These are phyloP conservation scores for Ogataea glucozyma DNA, from an alignment of 805 yeast species.

Conservation along the genomic window DNA sequence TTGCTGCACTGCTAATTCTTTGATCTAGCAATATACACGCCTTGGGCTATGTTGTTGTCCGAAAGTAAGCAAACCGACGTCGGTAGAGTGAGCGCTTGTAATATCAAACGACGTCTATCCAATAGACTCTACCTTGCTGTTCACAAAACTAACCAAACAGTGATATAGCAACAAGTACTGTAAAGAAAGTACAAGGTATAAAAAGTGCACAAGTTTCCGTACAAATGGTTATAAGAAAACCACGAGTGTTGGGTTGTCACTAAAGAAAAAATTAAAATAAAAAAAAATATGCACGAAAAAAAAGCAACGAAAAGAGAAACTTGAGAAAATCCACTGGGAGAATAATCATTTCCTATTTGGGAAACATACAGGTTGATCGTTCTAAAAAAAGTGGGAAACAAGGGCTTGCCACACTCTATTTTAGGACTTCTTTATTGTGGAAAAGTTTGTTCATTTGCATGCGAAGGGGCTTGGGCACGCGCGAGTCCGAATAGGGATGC, in stretches of 20 bases:
- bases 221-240: background rate
- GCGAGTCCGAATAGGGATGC: slow-evolving; percentile 3
- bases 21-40: slow-evolving; percentile 2
- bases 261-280: too few species aligned
- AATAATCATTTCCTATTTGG: slow-evolving; percentile 1
- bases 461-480: slow-evolving; percentile 1
- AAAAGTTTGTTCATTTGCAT: background rate
- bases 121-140: background rate
- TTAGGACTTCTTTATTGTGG: slow-evolving; percentile 1
- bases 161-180: background rate
- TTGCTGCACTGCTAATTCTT: background rate
- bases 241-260: slow-evolving; percentile 4
- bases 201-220: slow-evolving; percentile 5
- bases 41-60: background rate
- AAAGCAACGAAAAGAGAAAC: slow-evolving; percentile 5
- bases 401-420: background rate
- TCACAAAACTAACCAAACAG: slow-evolving; percentile 2
- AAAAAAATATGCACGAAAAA: slow-evolving; percentile 2
- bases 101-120: slow-evolving; percentile 1
- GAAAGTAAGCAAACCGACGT: slow-evolving; percentile 1
- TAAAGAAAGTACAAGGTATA: slow-evolving; percentile 2
- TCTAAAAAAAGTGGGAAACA: background rate
- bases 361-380: background rate
- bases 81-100: background rate
- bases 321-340: background rate